Evolutionary conservation across 208 protist species (phyloP).

Genomic region (Acanthamoeba lenticulata): DNA sequence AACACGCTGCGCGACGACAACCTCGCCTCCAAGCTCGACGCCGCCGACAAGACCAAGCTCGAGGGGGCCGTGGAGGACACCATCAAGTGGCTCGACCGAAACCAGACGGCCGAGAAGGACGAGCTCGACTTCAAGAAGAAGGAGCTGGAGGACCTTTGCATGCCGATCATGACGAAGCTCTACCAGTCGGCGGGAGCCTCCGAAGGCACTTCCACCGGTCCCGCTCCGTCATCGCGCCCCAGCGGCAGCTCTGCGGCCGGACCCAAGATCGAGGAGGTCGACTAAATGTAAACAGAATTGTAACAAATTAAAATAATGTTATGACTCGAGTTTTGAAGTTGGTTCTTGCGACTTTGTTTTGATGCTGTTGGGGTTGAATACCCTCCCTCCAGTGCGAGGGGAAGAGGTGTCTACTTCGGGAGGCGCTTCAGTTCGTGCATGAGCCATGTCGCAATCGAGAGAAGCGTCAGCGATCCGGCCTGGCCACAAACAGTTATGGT

Average conservation of each 20-base stretch:
- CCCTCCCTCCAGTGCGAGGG: too few species aligned
- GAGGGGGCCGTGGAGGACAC: slow-evolving; percentile 87
- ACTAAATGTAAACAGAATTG: slow-evolving; percentile 77
- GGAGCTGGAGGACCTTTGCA: slow-evolving; percentile 86
- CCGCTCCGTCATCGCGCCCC: slow-evolving; percentile 73
- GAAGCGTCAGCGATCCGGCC: slow-evolving; percentile 82
- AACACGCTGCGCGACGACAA: slow-evolving; percentile 93
- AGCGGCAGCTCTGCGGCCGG: slow-evolving; percentile 48
- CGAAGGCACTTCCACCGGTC: slow-evolving; percentile 59
- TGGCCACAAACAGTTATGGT: slow-evolving; percentile 47
- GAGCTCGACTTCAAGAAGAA: slow-evolving; percentile 87
- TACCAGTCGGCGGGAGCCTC: slow-evolving; percentile 79
- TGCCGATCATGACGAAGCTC: slow-evolving; percentile 88
- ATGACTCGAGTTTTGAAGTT: too few species aligned
- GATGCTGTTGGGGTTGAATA: not conserved
- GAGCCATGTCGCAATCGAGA: slow-evolving; percentile 78
- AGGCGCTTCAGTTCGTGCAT: slow-evolving; percentile 56
- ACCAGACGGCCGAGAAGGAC: slow-evolving; percentile 85
- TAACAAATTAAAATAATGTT: not conserved
- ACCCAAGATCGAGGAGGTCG: slow-evolving; percentile 90
- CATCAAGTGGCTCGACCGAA: slow-evolving; percentile 88
- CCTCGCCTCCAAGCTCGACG: slow-evolving; percentile 86
- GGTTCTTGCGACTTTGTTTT: not conserved
- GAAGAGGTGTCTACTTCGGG: slow-evolving; percentile 44
- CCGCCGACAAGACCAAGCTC: slow-evolving; percentile 86